Conservation (phyloP, 2,329 filamentous ascomycete genomes). For the Myriosclerotinia duriaeana region DNA sequence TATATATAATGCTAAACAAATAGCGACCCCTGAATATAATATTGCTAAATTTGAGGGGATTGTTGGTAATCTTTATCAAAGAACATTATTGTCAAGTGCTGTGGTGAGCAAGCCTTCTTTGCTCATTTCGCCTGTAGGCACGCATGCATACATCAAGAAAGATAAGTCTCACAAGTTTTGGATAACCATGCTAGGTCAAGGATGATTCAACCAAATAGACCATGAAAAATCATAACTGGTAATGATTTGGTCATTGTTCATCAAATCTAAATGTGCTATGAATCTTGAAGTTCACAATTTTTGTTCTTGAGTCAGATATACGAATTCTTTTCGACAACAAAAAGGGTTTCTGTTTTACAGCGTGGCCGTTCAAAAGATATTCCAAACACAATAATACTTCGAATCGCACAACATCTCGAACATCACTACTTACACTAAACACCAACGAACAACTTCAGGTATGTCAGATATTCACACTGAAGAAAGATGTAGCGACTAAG, state of each 20-base stretch:
- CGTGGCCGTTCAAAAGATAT: background rate
- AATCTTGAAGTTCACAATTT: background rate
- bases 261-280: background rate
- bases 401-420: background rate
- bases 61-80: no score
- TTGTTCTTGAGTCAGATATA: background rate
- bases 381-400: background rate
- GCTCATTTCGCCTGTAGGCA: no score
- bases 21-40: no score
- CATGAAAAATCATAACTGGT: background rate
- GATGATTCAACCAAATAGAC: no score
- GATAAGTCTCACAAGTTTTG: no score
- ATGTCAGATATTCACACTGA: background rate
- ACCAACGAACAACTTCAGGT: background rate
- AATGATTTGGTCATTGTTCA: background rate
- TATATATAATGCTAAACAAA: no score
- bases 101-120: no score
- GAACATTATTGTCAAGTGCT: no score
- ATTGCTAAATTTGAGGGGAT: no score
- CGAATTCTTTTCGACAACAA: background rate
- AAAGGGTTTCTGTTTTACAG: background rate
- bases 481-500: background rate
- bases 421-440: background rate
- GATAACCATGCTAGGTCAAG: no score
- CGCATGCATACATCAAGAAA: no score